Base-by-base conservation (phyloP, 768 basidiomycete genomes). In the Xerocomellus intermedius region DNA sequence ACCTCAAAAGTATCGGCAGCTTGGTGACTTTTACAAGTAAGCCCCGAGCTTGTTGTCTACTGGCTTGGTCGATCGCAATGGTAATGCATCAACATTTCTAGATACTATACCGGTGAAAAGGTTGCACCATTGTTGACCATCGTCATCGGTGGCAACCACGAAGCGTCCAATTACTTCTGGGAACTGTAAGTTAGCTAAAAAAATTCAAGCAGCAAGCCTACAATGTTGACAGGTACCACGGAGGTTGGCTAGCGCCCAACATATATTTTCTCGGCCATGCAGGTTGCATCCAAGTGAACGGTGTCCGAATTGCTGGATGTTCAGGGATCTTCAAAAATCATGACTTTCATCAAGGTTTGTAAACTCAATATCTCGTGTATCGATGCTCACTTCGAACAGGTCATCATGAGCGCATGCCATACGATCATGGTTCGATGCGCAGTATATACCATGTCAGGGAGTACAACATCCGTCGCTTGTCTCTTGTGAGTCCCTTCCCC, bases 121-220 rank as follows among this genome's bases (percentile, higher is more conserved):
- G 73, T 61, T n/a, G 94, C 96, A 2, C 94, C 95, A 0, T 70
- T 96, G 5, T 72, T 96, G 68, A 99, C 97, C 0, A 77, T 99
- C 13, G 85, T 98, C 46, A 97, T 98, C 64, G 97, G 97, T 16
- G 97, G 97, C 9, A 98, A 98, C 67, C 97, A 98, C 69, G 97
- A 98, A 73, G 93, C 93, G 2, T 94, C 91, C 21, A 97, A 94
- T 62, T 97, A 98, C 67, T 79, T 98, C 75, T 95, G 92, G 88
- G 97, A 99, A 70, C 73, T 97, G 91, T 93, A 64, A 72, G 89
- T 75, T 28, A 2, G 19, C 19, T 36, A 36, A 5, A 32, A 10
- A n/a, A 9, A 10, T 9, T 9, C 32, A 13, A 55, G 46, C 48
- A n/a, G 36, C 36, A 41, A 47, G 45, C 49, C 45, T 35, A 59